Percentiles rank a stretch among this genome's conserved stretches.
Conservation (phyloP, 768 basidiomycete species). For the Nidularia sp. region DNA sequence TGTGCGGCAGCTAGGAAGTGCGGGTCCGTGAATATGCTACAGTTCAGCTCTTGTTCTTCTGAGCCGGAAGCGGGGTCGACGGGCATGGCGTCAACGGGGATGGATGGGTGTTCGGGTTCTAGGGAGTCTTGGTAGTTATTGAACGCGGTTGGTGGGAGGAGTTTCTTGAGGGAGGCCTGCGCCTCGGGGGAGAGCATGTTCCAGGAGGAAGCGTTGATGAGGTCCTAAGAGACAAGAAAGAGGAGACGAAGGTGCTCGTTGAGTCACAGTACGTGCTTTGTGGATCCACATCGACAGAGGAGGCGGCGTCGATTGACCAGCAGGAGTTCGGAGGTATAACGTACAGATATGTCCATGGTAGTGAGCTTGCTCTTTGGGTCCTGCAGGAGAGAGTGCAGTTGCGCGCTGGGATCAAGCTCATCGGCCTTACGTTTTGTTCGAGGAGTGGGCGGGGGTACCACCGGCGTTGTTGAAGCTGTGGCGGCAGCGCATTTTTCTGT, state of each 20-base stretch:
- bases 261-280: not conserved
- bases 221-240: constrained; percentile 26
- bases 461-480: constrained; percentile 2
- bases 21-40: constrained; percentile 41
- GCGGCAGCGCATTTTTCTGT: constrained; percentile 10
- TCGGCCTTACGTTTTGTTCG: constrained; percentile 23
- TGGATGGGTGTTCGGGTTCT: constrained; percentile 33
- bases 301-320: not conserved
- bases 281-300: not conserved
- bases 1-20: constrained; percentile 51
- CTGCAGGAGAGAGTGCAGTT: constrained; percentile 35
- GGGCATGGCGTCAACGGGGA: constrained; percentile 11
- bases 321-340: constrained; percentile 11
- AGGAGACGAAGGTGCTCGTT: not conserved
- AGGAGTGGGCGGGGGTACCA: not conserved
- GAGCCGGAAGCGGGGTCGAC: constrained; percentile 7
- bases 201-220: constrained; percentile 46
- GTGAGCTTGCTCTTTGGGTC: constrained; percentile 46
- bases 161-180: constrained; percentile 24
- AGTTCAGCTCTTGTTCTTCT: constrained; percentile 21
- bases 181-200: constrained; percentile 37
- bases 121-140: constrained; percentile 22
- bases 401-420: constrained; percentile 24
- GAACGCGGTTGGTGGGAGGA: constrained; percentile 48
- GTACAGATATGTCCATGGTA: constrained; percentile 46